Base-by-base conservation (phyloP, 208 protist genomes). In the Crithidia expoeki region DNA sequence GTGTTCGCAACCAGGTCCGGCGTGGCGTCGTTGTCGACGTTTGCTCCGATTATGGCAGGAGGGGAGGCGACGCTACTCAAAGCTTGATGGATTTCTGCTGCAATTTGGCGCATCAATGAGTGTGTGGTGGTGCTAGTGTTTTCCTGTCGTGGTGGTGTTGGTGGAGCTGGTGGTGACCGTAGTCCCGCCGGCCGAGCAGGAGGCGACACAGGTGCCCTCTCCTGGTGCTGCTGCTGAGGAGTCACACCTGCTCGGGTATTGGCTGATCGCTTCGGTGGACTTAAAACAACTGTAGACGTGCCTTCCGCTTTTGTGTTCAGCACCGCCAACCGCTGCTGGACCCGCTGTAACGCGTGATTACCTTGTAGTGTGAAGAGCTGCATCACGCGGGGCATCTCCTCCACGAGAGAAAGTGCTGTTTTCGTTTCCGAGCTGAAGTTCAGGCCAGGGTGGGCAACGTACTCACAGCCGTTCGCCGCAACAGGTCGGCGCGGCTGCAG, bases 331-430 rank as follows among this genome's bases (percentile, higher is more conserved):
- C 72, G 63, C 52, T 14, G 12, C 27, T 60, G 49, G 14, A 47
- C 23, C 0, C 58, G 58, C 16, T 51, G 64, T 49, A 77, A 27
- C n/a, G 56, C 49, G 17, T 21, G 38, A 5, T 44, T 46, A 50
- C 46, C 40, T 28, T 77, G 64, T 50, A 77, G 25, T 5, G 72
- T 77, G 47, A 68, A 61, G 49, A 77, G 57, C 28, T 77, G 72
- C 56, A 77, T 30, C 23, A 28, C 51, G 9, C 50, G 50, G n/a
- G 72, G 72, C 36, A 77, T 11, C 58, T 68, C 53, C 42, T 77
- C 72, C 23, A 72, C 58, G 27, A 72, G 27, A 5, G 72, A 77
- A 34, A 30, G 56, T 47, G 21, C n/a, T 30, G 47, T 44, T 4
- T 25, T 11, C 9, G 49, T 28, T 6, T 46, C 21, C 9, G 49